phyloP scores from a whole-genome alignment of 176 grass and related monocot species.

The Microstegium vimineum region DNA sequence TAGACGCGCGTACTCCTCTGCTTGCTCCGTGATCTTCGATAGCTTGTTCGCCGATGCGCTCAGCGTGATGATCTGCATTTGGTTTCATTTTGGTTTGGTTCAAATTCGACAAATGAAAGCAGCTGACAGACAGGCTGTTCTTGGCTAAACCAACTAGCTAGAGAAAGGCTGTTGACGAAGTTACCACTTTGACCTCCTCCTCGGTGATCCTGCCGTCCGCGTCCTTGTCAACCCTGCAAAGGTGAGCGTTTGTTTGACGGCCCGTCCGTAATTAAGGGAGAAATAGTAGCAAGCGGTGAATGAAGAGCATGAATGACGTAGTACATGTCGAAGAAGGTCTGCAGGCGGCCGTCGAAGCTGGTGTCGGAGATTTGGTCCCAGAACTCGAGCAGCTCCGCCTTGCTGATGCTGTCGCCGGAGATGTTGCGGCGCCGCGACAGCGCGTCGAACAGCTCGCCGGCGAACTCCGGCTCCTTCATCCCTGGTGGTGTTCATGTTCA shows the following conservation, averaged over 20 bases:
- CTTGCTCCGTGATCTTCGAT: constrained; percentile 42
- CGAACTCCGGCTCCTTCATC: constrained; percentile 83
- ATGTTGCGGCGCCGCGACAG: constrained; percentile 72
- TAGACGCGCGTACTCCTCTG: constrained; percentile 79
- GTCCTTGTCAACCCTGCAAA: constrained; percentile 86
- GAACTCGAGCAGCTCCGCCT: constrained; percentile 82
- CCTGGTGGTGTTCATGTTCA: constrained; percentile 27
- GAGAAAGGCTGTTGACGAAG: neutral
- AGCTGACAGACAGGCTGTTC: too few relatives aligned
- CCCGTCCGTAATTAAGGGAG: too few relatives aligned
- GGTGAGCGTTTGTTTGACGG: too few relatives aligned
- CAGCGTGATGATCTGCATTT: too few relatives aligned
- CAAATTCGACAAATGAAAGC: too few relatives aligned
- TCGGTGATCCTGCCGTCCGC: constrained; percentile 87
- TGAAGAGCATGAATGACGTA: too few relatives aligned
- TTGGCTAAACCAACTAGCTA: neutral
- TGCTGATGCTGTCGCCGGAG: constrained; percentile 64
- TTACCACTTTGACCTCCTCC: constrained; percentile 79
- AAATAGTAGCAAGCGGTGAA: too few relatives aligned
- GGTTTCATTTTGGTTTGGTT: too few relatives aligned
- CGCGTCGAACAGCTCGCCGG: constrained; percentile 83
- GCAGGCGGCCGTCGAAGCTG: constrained; percentile 87
- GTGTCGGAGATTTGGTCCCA: constrained; percentile 92
- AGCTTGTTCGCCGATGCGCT: too few relatives aligned
- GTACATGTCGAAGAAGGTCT: constrained; percentile 94